Evolutionary conservation across 2,329 filamentous ascomycete species (phyloP), one percentile per base, ranked within the genome.

Genomic region (Fusarium foetens): DNA sequence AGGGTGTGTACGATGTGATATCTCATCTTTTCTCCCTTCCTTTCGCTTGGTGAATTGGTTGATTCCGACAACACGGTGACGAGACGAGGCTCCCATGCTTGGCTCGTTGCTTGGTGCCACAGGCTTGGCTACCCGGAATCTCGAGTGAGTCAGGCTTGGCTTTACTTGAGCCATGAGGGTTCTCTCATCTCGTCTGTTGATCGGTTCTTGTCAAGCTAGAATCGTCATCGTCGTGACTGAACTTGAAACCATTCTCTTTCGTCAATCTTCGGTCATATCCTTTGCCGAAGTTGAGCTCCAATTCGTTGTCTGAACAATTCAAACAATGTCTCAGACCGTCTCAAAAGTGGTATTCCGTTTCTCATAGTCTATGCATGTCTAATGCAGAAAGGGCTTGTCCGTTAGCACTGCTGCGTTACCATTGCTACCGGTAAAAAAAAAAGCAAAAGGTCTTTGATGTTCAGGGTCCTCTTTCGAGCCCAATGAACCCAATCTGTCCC

Each of bases 81-180:
- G 69, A 72, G 68, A 70, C 60, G 70, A 72, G 66, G 62, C 38
- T 63, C 64, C 70, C 70, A 71, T 71, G 68, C 43, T 52, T 52
- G 49, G 49, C 33, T 52, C 10, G 17, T 38, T 38, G 19, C n/a
- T 52, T 38, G 33, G 33, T 25, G 49, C 23, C 49, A 38, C 49
- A 38, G 49, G 23, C 49, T 52, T 49, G 29, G 23, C n/a, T 19
- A 33, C 29, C 29, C 16, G 46, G 14, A n/a, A 27, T 12, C 33
- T 51, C 11, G 33, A 25, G 31, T 19, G 48, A 51, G n/a, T 35
- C 48, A 35, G 35, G n/a, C 29, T 35, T 51, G n/a, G n/a, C n/a
- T 51, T 19, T 25, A n/a, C 49, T 27, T 25, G 33, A 42, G 29
- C 33, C 35, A 52, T 48, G 57, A 41, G 31, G 65, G 36, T 70